phyloP scores from a whole-genome alignment of 176 grass and related monocot species.

The Musa itinerans region DNA sequence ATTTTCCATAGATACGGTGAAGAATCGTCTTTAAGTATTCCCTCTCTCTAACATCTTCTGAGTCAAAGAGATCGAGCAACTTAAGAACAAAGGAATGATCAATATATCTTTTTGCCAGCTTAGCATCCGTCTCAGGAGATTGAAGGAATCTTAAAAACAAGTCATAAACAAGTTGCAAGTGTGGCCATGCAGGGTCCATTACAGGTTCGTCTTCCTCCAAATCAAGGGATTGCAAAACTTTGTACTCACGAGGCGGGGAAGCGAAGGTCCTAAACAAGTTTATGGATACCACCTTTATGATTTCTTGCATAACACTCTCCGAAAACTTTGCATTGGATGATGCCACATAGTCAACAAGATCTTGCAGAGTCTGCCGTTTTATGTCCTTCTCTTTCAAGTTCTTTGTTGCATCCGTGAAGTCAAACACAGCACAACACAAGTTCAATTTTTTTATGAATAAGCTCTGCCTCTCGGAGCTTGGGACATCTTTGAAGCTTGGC shows the following conservation, averaged over 20 bases:
- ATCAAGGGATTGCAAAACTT: conserved; percentile 65
- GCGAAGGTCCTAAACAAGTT: conserved; percentile 72
- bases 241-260: conserved; percentile 69
- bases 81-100: conserved; percentile 96
- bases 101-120: conserved; percentile 90
- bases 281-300: conserved; percentile 62
- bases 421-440: conserved; percentile 62
- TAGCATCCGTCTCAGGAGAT: conserved; percentile 87
- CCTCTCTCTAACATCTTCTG: conserved; percentile 92
- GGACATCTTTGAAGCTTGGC: conserved; percentile 76
- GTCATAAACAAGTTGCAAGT: conserved; percentile 87
- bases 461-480: conserved; percentile 67
- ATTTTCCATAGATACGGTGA: conserved; percentile 96
- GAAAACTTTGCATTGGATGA: conserved; percentile 69
- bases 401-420: conserved; percentile 63
- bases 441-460: conserved; percentile 70
- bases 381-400: conserved; percentile 81
- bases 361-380: conserved; percentile 73
- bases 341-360: conserved; percentile 79
- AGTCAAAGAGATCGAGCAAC: conserved; percentile 90
- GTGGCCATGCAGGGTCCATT: conserved; percentile 89
- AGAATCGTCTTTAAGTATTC: conserved; percentile 95
- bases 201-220: conserved; percentile 93
- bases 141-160: conserved; percentile 76
- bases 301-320: conserved; percentile 57